Evolutionary conservation across 2,329 filamentous ascomycete genomes (phyloP).

Genomic region (Ceratocystis ficicola): DNA sequence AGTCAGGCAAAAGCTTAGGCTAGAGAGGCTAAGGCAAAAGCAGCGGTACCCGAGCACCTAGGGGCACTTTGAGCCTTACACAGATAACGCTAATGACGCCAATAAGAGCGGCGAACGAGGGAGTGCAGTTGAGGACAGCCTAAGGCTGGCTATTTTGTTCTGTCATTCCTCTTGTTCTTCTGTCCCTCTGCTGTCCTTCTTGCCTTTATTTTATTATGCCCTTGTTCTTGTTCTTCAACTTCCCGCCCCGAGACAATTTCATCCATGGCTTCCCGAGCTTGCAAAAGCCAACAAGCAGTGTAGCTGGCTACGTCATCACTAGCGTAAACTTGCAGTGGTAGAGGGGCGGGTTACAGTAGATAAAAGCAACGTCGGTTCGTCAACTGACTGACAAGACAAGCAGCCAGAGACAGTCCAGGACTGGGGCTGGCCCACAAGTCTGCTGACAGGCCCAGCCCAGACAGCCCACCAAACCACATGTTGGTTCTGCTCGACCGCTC

Average conservation of each 20-base stretch:
- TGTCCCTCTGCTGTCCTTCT: not conserved
- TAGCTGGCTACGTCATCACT: not conserved
- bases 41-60: not conserved
- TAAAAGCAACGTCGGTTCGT: not conserved
- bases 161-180: not conserved
- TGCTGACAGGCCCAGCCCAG: not conserved
- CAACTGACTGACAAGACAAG: not conserved
- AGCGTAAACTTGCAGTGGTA: not conserved
- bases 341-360: not conserved
- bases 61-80: slow-evolving; percentile 1
- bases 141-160: not conserved
- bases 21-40: not conserved
- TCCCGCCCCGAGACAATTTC: not conserved
- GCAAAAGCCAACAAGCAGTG: not conserved
- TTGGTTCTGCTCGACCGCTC: not conserved
- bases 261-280: not conserved
- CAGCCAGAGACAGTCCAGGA: not conserved
- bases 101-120: not conserved
- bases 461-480: not conserved
- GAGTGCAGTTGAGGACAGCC: not conserved
- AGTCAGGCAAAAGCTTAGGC: slow-evolving; percentile 3
- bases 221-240: not conserved
- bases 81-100: not conserved
- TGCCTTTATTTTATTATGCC: not conserved
- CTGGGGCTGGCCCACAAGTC: not conserved